Evolutionary conservation across 1,284 basidiomycete species (phyloP), one percentile per base, ranked within the genome.

Genomic region (Ceratobasidium sp.): DNA sequence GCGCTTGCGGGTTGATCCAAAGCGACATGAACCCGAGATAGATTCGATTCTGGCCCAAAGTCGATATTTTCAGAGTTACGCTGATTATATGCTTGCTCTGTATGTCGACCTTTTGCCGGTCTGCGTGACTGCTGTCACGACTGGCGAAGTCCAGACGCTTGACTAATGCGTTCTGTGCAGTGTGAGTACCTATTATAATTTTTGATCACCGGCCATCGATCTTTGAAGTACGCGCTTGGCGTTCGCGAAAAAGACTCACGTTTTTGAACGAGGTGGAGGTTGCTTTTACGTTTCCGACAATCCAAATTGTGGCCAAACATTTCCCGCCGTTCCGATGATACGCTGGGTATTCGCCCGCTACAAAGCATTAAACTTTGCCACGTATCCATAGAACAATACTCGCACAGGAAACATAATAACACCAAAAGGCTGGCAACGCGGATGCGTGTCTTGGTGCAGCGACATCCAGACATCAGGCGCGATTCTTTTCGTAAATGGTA

Each of bases 181-280:
- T 7, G 24, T 16, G 54, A 58, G 14, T 13, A 13, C 31, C 54
- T 58, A 19, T 37, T 27, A 13, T 37, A 58, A 37, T 58, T 58
- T 58, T 58, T 58, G 54, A 58, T 58, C 54, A 58, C 54, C 54
- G 54, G 54, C 54, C 54, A 58, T 58, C 54, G 54, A 58, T 58
- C 54, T 37, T 19, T 58, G 54, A 58, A 37, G 31, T 16, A 58
- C 37, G 14, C 31, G 8, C 54, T 58, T 58, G 53, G 53, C 53
- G 29, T 9, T 29, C 29, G 29, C 54, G 29, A 31, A 58, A 58
- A 31, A 29, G 24, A 24, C 27, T 27, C 41, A 1, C 1, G 7
- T 43, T 1, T 31, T 54, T 24, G 22, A 31, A 16, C 31, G 29
- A 14, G 19, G 48, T n/a, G 7, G 48, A 49, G 54, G 31, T 19